Base-by-base conservation (phyloP, 192 early-diverging fungal genomes). In the Linnemannia exigua region DNA sequence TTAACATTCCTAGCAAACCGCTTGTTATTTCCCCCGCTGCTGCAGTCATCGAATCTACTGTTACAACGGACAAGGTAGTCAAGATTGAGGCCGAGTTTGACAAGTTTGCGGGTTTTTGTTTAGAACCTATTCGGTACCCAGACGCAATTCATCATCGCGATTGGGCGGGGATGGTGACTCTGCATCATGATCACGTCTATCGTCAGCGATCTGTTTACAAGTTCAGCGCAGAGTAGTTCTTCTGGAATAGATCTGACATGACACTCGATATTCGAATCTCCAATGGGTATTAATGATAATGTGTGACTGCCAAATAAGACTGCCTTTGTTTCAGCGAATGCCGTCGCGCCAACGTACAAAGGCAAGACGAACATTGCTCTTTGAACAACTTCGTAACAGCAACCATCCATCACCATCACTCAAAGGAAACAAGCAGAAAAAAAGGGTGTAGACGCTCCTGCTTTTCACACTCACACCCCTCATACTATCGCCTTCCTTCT, bases 41-140 rank as follows among this genome's bases (percentile, higher is more conserved):
- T 0, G 37, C 20, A 5, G 3, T 19, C 20, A 63, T 14, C 33
- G 15, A 37, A 9, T 3, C 41, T n/a, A 28, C 11, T 33, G 11
- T 31, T 14, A n/a, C 58, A 15, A 37, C 76, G 41, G 25, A 93
- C 89, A 70, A 78, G 80, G 80, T 76, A 78, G 36, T 61, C 87
- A 88, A 54, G 73, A 89, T 69, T 77, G 58, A 89, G 7, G 88
- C 84, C 3, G 69, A 71, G 3, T 93, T 95, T 79, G 92, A 88
- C 19, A 87, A 88, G 68, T 92, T 95, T 70, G 76, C 93, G 9
- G 96, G 92, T 0, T 88, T 97, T 44, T 95, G 94, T 79, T 82
- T 95, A 15, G 94, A 95, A 63, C 88, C 92, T n/a, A 88, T 89
- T 51, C 88, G 90, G 28, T 91, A 90, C 48, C 89, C 92, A 9